phyloP scores from a whole-genome alignment of 495 filamentous ascomycete species.

The Aspergillus cavernicola region DNA sequence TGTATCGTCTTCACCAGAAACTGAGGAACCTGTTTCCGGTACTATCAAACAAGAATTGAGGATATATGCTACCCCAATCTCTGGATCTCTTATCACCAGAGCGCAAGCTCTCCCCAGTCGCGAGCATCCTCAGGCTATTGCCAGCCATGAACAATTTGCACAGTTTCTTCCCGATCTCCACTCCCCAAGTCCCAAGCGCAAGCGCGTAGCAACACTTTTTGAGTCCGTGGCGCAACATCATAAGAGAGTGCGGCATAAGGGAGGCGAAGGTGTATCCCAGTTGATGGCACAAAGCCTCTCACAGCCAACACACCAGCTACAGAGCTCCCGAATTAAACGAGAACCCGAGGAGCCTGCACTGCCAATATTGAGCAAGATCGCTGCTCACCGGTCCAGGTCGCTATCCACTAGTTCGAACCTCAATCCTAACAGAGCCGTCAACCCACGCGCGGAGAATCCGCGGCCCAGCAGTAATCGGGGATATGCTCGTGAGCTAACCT shows the following conservation, averaged over 20 bases:
- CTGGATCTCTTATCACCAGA: conserved; percentile 29
- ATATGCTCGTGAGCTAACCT: conserved; percentile 10
- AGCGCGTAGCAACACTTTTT: conserved; percentile 52
- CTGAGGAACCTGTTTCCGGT: conserved; percentile 10
- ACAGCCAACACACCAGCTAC: conserved; percentile 34
- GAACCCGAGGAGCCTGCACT: conserved; percentile 38
- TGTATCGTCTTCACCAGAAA: conserved; percentile 37
- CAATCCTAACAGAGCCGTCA: conserved; percentile 21
- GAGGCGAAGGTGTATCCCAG: conserved; percentile 54
- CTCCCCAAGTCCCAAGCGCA: conserved; percentile 51
- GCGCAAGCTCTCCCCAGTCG: conserved; percentile 34
- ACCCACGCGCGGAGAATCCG: conserved; percentile 12
- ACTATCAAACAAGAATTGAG: conserved; percentile 27
- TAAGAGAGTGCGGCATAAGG: conserved; percentile 49
- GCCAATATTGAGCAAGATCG: conserved; percentile 31
- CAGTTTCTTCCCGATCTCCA: conserved; percentile 41
- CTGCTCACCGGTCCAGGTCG: conserved; percentile 33
- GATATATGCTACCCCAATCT: conserved; percentile 41
- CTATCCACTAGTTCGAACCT: conserved; percentile 36
- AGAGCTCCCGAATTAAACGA: conserved; percentile 34
- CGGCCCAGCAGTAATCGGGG: conserved; percentile 24
- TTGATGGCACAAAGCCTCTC: conserved; percentile 46
- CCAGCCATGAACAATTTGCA: conserved; percentile 22
- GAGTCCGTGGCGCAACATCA: conserved; percentile 57
- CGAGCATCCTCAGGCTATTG: conserved; percentile 17